Evolutionary conservation across 208 protist genomes (phyloP).

Genomic region (Acanthamoeba quina): DNA sequence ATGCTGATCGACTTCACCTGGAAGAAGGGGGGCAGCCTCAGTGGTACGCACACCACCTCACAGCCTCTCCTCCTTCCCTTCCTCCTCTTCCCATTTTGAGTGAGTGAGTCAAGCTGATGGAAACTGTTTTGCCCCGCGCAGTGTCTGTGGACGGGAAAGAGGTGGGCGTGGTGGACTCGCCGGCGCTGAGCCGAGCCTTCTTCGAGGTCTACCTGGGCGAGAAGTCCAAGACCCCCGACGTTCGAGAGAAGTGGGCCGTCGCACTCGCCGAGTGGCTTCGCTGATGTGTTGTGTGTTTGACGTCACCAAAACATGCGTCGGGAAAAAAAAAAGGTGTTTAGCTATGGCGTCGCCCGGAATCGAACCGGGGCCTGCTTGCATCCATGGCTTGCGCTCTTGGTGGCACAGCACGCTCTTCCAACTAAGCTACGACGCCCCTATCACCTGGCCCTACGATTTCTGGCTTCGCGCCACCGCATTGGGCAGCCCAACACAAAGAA

Average conservation of each 20-base stretch:
- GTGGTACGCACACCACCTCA: not conserved
- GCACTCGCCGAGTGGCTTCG: constrained; percentile 4
- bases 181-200: constrained; percentile 43
- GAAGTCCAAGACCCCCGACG: constrained; percentile 43
- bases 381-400: no score
- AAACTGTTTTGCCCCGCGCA: not conserved
- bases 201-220: constrained; percentile 64
- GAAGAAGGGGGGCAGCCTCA: constrained; percentile 3
- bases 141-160: constrained; percentile 37
- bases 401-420: no score
- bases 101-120: no score
- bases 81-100: no score
- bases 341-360: no score
- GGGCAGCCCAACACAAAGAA: no score
- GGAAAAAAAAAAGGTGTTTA: no score
- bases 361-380: no score
- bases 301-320: no score
- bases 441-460: no score
- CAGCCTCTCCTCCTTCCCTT: not conserved
- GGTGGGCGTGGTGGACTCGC: constrained; percentile 35
- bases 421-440: no score
- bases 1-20: constrained; percentile 67
- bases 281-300: not conserved
- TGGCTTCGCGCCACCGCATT: no score
- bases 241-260: constrained; percentile 40